Percentiles rank a stretch among this genome's conserved stretches.
Evolutionary conservation across 352 stramenopile species (phyloP).

Genomic region (Globisporangium carolinianum): DNA sequence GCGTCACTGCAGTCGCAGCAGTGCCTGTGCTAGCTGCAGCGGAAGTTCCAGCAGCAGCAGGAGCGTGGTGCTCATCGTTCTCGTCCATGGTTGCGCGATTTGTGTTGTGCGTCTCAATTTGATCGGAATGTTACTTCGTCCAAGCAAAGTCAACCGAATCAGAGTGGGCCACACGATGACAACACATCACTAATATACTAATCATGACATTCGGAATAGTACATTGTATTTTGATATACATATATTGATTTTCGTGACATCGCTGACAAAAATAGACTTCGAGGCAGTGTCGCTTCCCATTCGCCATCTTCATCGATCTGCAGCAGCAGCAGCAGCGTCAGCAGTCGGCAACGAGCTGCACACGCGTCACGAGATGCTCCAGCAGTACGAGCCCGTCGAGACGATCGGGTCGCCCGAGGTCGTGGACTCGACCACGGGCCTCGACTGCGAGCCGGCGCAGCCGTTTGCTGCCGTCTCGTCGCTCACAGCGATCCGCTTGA

Average conservation of each 20-base stretch:
- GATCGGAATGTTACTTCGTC: background rate
- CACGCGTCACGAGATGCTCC: conserved; percentile 4
- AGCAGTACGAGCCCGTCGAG: conserved; percentile 9
- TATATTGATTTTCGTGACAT: no score
- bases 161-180: background rate
- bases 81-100: background rate
- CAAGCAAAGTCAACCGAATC: background rate
- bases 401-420: conserved; percentile 5
- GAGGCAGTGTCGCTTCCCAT: no score
- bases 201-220: no score
- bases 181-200: no score
- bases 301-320: background rate
- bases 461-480: conserved; percentile 9
- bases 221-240: no score
- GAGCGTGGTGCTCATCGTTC: background rate
- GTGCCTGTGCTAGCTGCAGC: no score
- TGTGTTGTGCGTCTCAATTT: background rate
- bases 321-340: background rate
- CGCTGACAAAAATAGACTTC: no score
- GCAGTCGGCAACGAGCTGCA: background rate
- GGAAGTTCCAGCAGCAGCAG: no score
- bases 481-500: conserved; percentile 10
- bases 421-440: background rate
- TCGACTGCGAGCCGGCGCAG: conserved; percentile 3
- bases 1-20: background rate